Conservation (phyloP, 2,329 filamentous ascomycete species). For the Paramyrothecium sp. region DNA sequence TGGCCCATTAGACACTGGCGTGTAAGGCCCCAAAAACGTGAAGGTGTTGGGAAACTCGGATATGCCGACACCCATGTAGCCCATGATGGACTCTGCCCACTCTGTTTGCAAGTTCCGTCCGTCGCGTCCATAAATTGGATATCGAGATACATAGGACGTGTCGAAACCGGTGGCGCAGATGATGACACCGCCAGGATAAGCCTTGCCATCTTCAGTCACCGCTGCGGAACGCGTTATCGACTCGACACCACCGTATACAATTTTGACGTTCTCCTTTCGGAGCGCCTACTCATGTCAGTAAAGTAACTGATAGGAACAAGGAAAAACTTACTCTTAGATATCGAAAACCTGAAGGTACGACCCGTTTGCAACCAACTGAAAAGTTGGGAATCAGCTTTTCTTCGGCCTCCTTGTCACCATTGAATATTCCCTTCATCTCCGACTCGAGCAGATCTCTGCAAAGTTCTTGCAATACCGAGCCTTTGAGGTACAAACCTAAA, state of each 20-base stretch:
- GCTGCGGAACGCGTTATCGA: slow-evolving; percentile 42
- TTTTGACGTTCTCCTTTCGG: slow-evolving; percentile 43
- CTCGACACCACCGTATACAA: slow-evolving; percentile 37
- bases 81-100: slow-evolving; percentile 42
- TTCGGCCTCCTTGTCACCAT: slow-evolving; percentile 46
- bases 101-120: slow-evolving; percentile 48
- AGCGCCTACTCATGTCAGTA: slow-evolving; percentile 41
- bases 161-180: slow-evolving; percentile 60
- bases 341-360: slow-evolving; percentile 45
- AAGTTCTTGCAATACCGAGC: slow-evolving; percentile 1
- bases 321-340: not conserved
- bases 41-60: slow-evolving; percentile 55
- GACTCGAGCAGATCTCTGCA: slow-evolving; percentile 30
- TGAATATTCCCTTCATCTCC: slow-evolving; percentile 35
- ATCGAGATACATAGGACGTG: slow-evolving; percentile 50
- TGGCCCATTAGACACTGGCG: slow-evolving; percentile 34
- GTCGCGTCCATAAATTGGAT: slow-evolving; percentile 46
- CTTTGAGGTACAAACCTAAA: slow-evolving; percentile 2
- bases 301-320: not conserved
- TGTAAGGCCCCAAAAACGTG: slow-evolving; percentile 41
- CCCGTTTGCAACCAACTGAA: slow-evolving; percentile 44
- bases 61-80: slow-evolving; percentile 54
- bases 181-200: slow-evolving; percentile 53
- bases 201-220: slow-evolving; percentile 44
- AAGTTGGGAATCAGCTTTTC: slow-evolving; percentile 49